Base-by-base conservation (phyloP, 768 basidiomycete genomes). In the Lactarius hengduanensis region DNA sequence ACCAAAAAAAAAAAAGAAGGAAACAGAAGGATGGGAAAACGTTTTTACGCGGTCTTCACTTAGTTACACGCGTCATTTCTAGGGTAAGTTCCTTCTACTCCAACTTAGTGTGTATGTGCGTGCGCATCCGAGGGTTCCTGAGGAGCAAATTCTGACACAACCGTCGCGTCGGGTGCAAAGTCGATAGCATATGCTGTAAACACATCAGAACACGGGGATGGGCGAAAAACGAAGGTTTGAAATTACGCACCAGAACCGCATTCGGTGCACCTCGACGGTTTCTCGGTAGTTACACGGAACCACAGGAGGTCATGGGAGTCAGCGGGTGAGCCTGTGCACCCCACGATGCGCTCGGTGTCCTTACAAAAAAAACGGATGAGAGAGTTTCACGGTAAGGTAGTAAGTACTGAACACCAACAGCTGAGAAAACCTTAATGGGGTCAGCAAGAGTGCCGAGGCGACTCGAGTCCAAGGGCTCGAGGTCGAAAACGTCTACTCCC, bases 281-380 rank as follows among this genome's bases (percentile, higher is more conserved):
- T 86, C 73, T 89, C 82, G 72, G 85, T 82, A 66, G 77, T 82
- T 72, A 91, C 70, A 67, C 75, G 83, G 76, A 94, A 86, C 96
- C 96, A 98, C 72, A 87, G 81, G 62, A 95, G 83, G 72, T 98
- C 94, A 79, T 98, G 96, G 40, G 94, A 96, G 78, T 98, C 96
- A 55, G 91, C 92, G 11, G 96, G 96, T 73, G 84, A 87, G 61
- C 96, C 96, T 50, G 96, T 95, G 83, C 96, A 98, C 56, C 96
- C 96, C 75, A 98, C 81, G 63, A 92, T 84, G 67, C 96, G 93
- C 69, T 89, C 85, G 43, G 84, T 79, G 69, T 90, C 90, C 94
- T 96, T 96, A 8, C 45, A 65, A 53, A 58, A 55, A 55, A 40
- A 61, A 67, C 6, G 59, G 43, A 63, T 30, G 66, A 36, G 50